Evolutionary conservation across 192 early-diverging fungal genomes (phyloP).

Genomic region (Piromyces sp.): DNA sequence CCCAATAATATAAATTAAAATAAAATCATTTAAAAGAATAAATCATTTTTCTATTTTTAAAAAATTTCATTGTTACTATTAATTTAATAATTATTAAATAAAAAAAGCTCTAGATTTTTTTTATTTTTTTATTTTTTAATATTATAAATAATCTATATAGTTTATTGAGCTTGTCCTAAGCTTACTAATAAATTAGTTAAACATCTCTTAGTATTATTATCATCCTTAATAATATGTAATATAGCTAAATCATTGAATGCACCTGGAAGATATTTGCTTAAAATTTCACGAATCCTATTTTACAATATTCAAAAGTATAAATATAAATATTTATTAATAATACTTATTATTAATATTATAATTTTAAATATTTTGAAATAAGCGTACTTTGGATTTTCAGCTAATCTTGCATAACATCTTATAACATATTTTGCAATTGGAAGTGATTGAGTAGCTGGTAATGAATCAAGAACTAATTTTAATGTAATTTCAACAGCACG

Average conservation of each 20-base stretch:
- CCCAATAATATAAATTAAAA: too few relatives aligned
- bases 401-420: slow-evolving; percentile 77
- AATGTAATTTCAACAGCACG: slow-evolving; percentile 89
- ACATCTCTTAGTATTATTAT: slow-evolving; percentile 72
- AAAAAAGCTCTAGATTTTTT: too few relatives aligned
- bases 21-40: too few relatives aligned
- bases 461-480: slow-evolving; percentile 79
- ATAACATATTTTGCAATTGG: slow-evolving; percentile 85
- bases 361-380: background rate
- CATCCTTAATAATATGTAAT: slow-evolving; percentile 65
- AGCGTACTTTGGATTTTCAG: slow-evolving; percentile 54
- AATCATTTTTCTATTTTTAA: too few relatives aligned
- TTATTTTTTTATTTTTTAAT: too few relatives aligned
- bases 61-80: too few relatives aligned
- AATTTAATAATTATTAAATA: too few relatives aligned
- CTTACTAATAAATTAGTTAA: slow-evolving; percentile 48
- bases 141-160: too few relatives aligned
- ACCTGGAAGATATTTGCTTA: slow-evolving; percentile 79
- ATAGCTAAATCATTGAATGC: slow-evolving; percentile 78
- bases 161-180: slow-evolving; percentile 5
- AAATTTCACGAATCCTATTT: slow-evolving; percentile 60
- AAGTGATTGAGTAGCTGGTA: slow-evolving; percentile 67
- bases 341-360: too few relatives aligned
- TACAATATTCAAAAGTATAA: too few relatives aligned
- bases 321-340: too few relatives aligned